phyloP scores from a whole-genome alignment of 2,329 filamentous ascomycete species.

The Exophiala sp. region DNA sequence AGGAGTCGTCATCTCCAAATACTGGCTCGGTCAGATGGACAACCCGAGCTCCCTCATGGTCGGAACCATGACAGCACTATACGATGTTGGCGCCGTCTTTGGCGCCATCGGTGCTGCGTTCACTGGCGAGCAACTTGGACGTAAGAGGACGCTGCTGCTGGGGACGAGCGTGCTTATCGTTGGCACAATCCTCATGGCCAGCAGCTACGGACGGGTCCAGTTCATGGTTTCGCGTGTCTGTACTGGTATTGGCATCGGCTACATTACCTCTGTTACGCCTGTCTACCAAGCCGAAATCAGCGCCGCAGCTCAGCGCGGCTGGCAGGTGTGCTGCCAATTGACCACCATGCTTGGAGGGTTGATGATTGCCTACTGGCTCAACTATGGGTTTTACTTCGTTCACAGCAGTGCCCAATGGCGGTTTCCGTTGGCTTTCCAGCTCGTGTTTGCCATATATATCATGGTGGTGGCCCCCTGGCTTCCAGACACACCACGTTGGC shows the following conservation, averaged over 20 bases:
- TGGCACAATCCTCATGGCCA: slow-evolving; percentile 47
- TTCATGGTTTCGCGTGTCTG: slow-evolving; percentile 51
- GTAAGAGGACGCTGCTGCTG: slow-evolving; percentile 48
- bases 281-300: slow-evolving; percentile 52
- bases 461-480: slow-evolving; percentile 46
- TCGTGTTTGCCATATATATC: slow-evolving; percentile 47
- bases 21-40: too few species aligned
- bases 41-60: too few species aligned
- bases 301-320: slow-evolving; percentile 41
- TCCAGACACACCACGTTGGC: slow-evolving; percentile 47
- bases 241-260: slow-evolving; percentile 48
- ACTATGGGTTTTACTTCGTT: slow-evolving; percentile 48
- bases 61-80: too few species aligned
- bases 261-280: slow-evolving; percentile 50
- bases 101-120: background rate
- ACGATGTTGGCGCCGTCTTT: too few species aligned
- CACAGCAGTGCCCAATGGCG: slow-evolving; percentile 43
- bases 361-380: slow-evolving; percentile 50
- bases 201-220: slow-evolving; percentile 43
- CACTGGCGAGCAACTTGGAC: slow-evolving; percentile 45
- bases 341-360: slow-evolving; percentile 51
- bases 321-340: slow-evolving; percentile 47
- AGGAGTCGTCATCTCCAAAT: too few species aligned
- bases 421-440: slow-evolving; percentile 47
- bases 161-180: slow-evolving; percentile 49